Evolutionary conservation across 371 early-diverging fungal species (phyloP).

Genomic region (Chytridium lagenaria): DNA sequence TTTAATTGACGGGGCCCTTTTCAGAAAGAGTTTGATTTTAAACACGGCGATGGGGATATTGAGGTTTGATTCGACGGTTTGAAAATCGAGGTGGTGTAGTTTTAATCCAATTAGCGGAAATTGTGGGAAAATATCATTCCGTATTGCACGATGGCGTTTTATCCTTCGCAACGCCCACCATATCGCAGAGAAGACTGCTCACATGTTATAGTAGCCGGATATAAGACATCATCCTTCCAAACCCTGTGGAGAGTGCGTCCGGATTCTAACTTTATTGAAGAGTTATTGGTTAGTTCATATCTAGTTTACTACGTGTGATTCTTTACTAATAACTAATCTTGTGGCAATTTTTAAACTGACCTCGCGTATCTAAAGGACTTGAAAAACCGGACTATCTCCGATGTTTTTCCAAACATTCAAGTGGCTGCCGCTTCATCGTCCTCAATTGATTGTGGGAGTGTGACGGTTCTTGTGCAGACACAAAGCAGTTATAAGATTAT

Average conservation of each 20-base stretch:
- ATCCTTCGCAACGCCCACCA: conserved; percentile 2
- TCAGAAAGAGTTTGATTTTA: background rate
- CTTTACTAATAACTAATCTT: no score
- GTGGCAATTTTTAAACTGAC: no score
- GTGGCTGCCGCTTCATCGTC: background rate
- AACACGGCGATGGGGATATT: conserved; percentile 1
- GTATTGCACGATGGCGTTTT: conserved; percentile 1
- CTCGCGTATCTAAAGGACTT: background rate
- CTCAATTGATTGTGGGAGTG: background rate
- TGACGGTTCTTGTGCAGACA: background rate
- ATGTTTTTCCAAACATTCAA: background rate
- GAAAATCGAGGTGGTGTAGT: background rate
- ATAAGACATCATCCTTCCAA: background rate
- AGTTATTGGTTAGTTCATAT: background rate
- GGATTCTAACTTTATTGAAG: background rate
- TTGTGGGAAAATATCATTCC: background rate
- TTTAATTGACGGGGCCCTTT: background rate
- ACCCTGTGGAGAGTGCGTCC: background rate
- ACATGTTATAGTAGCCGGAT: background rate
- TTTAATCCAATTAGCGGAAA: background rate
- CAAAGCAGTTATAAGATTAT: background rate
- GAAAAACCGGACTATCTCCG: background rate
- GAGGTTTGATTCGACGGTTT: background rate
- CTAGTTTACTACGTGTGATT: background rate
- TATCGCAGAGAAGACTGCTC: background rate